Percentiles rank a stretch among this genome's conserved stretches.
Conservation (phyloP, 148 eudicot genomes). For the Chenopodium suecicum region DNA sequence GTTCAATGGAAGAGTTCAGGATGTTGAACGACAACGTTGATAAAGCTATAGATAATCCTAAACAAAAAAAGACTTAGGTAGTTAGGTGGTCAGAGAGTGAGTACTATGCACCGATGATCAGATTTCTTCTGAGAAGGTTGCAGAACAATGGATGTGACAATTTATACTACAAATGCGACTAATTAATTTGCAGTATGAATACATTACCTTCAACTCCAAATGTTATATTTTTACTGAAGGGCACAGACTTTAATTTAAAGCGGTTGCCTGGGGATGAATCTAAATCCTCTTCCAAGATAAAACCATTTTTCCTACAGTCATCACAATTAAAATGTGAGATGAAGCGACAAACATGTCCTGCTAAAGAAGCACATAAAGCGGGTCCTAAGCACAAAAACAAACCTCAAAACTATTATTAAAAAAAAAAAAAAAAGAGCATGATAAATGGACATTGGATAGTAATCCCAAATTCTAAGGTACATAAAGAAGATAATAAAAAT, state of each 20-base stretch:
- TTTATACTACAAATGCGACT: not conserved
- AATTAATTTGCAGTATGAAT: not conserved
- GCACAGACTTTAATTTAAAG: constrained; percentile 74
- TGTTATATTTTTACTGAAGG: constrained; percentile 90
- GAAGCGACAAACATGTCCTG: not conserved
- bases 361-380: not conserved
- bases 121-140: not conserved
- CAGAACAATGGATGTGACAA: not conserved
- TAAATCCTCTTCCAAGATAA: constrained; percentile 75
- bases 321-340: constrained; percentile 7
- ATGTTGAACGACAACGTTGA: too few relatives aligned
- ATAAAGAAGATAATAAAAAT: not conserved
- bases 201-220: constrained; percentile 90
- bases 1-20: not conserved
- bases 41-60: not conserved
- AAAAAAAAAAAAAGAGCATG: not conserved
- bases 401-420: not conserved
- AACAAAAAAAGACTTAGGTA: not conserved
- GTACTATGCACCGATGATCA: not conserved
- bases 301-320: constrained; percentile 80
- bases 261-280: constrained; percentile 79
- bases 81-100: not conserved
- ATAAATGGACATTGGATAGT: not conserved
- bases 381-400: not conserved
- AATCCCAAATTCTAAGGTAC: not conserved